Evolutionary conservation across 2,329 filamentous ascomycete species (phyloP).

Genomic region (Geosmithia flava): DNA sequence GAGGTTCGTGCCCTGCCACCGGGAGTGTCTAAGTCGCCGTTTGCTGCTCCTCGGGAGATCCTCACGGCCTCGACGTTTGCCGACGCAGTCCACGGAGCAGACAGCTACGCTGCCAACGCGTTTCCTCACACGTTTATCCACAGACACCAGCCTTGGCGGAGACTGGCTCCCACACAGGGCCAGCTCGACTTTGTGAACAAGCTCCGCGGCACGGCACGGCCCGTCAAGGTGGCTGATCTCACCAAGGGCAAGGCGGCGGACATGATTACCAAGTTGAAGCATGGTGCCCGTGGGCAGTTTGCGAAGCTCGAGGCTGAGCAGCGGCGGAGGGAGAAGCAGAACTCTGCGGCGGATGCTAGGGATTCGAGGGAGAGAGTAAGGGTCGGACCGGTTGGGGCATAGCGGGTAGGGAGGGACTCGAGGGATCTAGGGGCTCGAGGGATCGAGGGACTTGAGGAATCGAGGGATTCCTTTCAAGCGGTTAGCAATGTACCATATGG

Average conservation of each 20-base stretch:
- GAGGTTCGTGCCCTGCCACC: slow-evolving; percentile 35
- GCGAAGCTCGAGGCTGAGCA: slow-evolving; percentile 37
- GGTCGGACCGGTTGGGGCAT: slow-evolving; percentile 37
- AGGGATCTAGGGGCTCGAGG: too few species aligned
- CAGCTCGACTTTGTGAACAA: slow-evolving; percentile 63
- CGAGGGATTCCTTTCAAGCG: too few species aligned
- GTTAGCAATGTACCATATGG: too few species aligned
- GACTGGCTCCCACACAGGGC: slow-evolving; percentile 45
- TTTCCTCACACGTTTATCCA: slow-evolving; percentile 59
- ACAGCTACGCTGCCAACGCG: slow-evolving; percentile 59
- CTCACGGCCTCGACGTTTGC: slow-evolving; percentile 53
- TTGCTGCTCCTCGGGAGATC: slow-evolving; percentile 55
- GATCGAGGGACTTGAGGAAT: too few species aligned
- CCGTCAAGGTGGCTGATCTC: slow-evolving; percentile 41
- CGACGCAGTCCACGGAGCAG: slow-evolving; percentile 71
- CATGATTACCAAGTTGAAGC: slow-evolving; percentile 86
- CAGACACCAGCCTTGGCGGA: slow-evolving; percentile 58
- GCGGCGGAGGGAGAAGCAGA: slow-evolving; percentile 30
- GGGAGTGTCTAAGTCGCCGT: slow-evolving; percentile 42
- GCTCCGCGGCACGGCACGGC: slow-evolving; percentile 37
- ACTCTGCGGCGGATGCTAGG: slow-evolving; percentile 22
- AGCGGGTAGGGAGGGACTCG: too few species aligned
- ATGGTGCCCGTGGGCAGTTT: slow-evolving; percentile 61
- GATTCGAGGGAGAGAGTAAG: slow-evolving; percentile 36
- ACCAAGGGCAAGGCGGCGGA: slow-evolving; percentile 75